Evolutionary conservation across 371 early-diverging fungal species (phyloP), one percentile per base, ranked within the genome.

Genomic region (Dichotomocladium elegans): DNA sequence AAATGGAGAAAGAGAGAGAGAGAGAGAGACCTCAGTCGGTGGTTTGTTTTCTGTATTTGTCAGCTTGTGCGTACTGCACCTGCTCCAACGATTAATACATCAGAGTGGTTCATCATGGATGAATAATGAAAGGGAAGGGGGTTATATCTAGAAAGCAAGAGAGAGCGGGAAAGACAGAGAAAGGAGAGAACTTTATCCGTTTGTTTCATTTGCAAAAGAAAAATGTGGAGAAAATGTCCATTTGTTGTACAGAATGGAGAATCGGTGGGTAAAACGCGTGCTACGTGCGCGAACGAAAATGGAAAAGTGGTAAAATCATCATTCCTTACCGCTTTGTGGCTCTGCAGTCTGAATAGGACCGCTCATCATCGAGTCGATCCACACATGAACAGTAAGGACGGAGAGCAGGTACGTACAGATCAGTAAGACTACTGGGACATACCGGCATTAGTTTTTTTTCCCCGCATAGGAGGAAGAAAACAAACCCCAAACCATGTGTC

Each of bases 51-150:
- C 41, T 41, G 11, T 15, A 26, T 50, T 22, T 41, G 27, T 25
- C 10, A 14, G n/a, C 28, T 45, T 26, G 15, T 22, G 26, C 12
- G 17, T 8, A 22, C 5, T 34, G 34, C 62, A 72, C 72, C 72
- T 49, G 72, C 65, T 40, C 72, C 72, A 49, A 65, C 50, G 51
- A 72, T 68, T 30, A 72, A 57, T 9, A 72, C 62, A 34, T 72
- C 72, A 10, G 63, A 61, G 42, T 66, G 27, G 11, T 45, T 51
- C 26, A n/a, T n/a, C n/a, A n/a, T n/a, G n/a, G n/a, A n/a, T n/a
- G n/a, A n/a, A n/a, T n/a, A n/a, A n/a, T n/a, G n/a, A n/a, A n/a
- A n/a, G n/a, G n/a, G n/a, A n/a, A n/a, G n/a, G n/a, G n/a, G n/a
- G 37, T 37, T n/a, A 7, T 21, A 37, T 37, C n/a, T 37, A 37